Percentiles rank a stretch among this genome's conserved stretches.
Conservation (phyloP, 306 rosid genomes). For the Dryas alaskensis region DNA sequence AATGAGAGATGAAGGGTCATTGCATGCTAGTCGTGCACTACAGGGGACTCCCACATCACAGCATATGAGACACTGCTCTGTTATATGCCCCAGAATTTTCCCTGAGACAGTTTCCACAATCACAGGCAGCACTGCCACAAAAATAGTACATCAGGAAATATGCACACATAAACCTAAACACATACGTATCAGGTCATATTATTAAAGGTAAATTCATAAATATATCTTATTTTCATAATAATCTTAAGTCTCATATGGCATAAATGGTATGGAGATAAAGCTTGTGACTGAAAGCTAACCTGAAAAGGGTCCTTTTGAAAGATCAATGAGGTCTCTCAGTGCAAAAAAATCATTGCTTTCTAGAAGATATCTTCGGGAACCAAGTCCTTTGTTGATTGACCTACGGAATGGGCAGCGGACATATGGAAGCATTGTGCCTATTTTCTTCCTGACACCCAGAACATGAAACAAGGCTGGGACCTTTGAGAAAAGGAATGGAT, state of each 20-base stretch:
- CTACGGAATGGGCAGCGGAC: constrained; percentile 83
- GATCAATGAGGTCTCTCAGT: constrained; percentile 92
- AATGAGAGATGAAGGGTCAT: constrained; percentile 86
- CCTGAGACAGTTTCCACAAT: constrained; percentile 72
- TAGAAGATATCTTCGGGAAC: constrained; percentile 81
- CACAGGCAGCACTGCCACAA: constrained; percentile 80
- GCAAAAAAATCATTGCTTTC: constrained; percentile 97
- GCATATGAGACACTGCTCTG: constrained; percentile 93
- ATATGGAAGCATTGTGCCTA: constrained; percentile 74
- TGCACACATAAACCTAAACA: not conserved
- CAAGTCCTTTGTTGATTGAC: constrained; percentile 79
- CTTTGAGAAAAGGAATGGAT: constrained; percentile 94
- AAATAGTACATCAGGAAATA: constrained; percentile 17
- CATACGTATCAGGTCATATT: not conserved
- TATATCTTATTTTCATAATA: not conserved
- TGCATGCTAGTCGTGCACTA: constrained; percentile 86
- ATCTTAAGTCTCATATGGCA: not conserved
- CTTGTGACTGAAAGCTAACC: constrained; percentile 50
- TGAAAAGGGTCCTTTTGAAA: constrained; percentile 95
- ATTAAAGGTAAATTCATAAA: not conserved
- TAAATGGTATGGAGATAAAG: constrained; percentile 12
- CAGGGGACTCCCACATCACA: constrained; percentile 96
- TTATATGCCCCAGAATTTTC: constrained; percentile 80
- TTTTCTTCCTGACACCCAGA: constrained; percentile 79
- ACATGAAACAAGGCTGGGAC: constrained; percentile 86